Evolutionary conservation across 179 eudicot genomes (phyloP).

Genomic region (Pouteria campechiana): DNA sequence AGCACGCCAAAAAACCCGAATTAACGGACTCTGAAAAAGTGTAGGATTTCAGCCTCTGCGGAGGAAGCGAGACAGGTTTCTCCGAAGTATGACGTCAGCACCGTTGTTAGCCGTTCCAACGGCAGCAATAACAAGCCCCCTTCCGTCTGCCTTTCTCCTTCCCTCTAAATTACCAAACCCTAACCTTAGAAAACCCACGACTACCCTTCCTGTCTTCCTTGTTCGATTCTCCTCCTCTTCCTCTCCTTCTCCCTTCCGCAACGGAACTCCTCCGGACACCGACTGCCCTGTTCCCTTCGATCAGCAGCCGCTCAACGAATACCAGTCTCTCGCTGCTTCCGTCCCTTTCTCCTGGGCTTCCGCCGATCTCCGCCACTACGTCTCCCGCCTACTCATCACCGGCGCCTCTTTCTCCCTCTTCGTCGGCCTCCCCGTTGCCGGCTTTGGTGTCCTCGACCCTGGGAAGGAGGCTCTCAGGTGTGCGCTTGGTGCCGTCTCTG

Average conservation of each 20-base stretch:
- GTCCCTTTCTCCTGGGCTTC: constrained; percentile 81
- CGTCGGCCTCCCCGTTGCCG: constrained; percentile 73
- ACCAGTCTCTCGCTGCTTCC: constrained; percentile 54
- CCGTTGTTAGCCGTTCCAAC: too few relatives aligned
- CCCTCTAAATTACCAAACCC: too few relatives aligned
- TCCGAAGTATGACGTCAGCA: too few relatives aligned
- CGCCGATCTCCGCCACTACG: constrained; percentile 36
- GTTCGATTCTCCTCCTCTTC: constrained; percentile 7
- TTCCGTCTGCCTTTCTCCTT: too few relatives aligned
- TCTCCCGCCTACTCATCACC: constrained; percentile 38
- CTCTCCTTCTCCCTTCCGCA: constrained; percentile 16
- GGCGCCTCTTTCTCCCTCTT: constrained; percentile 54
- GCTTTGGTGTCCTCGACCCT: constrained; percentile 53
- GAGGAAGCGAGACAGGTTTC: too few relatives aligned
- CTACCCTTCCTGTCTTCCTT: not conserved
- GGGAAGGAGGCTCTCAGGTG: constrained; percentile 40
- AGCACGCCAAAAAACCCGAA: too few relatives aligned
- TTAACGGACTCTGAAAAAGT: too few relatives aligned
- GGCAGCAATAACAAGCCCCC: too few relatives aligned
- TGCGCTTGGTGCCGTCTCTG: constrained; percentile 38
- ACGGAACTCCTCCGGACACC: constrained; percentile 26
- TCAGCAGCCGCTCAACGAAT: constrained; percentile 85
- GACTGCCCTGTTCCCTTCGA: constrained; percentile 77
- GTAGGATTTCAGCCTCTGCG: too few relatives aligned
- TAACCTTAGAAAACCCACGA: not conserved